Conservation (phyloP, 2,329 filamentous ascomycete species). For the Botrytis fabae region DNA sequence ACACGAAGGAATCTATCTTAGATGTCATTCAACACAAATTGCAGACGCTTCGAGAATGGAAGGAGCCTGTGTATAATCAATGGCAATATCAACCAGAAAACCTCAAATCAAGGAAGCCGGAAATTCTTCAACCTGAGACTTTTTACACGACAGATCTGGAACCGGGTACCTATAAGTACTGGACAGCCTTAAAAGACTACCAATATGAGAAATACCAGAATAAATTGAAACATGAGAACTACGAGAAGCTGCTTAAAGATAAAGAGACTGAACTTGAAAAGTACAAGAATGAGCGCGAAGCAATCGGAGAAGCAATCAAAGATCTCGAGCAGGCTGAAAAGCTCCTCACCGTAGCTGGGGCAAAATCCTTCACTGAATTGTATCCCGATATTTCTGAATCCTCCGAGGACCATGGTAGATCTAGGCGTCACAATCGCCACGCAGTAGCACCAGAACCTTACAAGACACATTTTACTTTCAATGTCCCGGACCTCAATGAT, state of each 20-base stretch:
- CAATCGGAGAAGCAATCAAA: conserved; percentile 52
- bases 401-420: not conserved
- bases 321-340: conserved; percentile 58
- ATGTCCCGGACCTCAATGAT: conserved; percentile 49
- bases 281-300: conserved; percentile 53
- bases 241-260: conserved; percentile 42
- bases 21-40: conserved; percentile 60
- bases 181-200: conserved; percentile 31
- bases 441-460: conserved; percentile 26
- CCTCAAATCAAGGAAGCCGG: conserved; percentile 21
- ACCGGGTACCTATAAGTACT: conserved; percentile 59
- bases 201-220: conserved; percentile 29
- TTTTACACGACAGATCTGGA: conserved; percentile 53
- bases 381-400: conserved; percentile 51
- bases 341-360: conserved; percentile 56
- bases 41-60: conserved; percentile 45
- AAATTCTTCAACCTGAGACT: conserved; percentile 46
- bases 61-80: conserved; percentile 21
- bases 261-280: conserved; percentile 39
- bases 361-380: conserved; percentile 66
- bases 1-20: conserved; percentile 49
- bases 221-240: conserved; percentile 38
- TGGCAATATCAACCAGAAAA: not conserved
- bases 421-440: not conserved
- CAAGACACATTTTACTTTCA: conserved; percentile 30